These are phyloP conservation scores for Suillus cothurnatus DNA, from an alignment of 768 basidiomycete species.

Conservation along the genomic window DNA sequence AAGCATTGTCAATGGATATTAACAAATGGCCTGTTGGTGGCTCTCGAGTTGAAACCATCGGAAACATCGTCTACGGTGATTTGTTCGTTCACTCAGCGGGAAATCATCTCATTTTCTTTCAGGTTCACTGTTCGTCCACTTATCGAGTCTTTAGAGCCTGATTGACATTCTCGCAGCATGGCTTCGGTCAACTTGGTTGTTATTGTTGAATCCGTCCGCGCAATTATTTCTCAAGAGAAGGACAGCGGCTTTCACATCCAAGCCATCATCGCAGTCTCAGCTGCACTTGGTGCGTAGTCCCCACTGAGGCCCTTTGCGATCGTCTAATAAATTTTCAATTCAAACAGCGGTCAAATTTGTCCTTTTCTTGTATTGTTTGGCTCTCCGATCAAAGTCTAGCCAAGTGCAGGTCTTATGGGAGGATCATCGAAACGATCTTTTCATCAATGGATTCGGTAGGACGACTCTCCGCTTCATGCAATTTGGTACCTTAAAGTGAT, in stretches of 20 bases:
- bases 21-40: constrained; percentile 95
- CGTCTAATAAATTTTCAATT: constrained; percentile 2
- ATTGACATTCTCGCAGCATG: constrained; percentile 58
- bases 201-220: constrained; percentile 82
- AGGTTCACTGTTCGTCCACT: constrained; percentile 50
- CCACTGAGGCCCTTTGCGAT: not conserved
- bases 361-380: constrained; percentile 85
- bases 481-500: constrained; percentile 1
- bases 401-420: constrained; percentile 97
- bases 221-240: constrained; percentile 63
- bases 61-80: constrained; percentile 83
- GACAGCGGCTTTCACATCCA: constrained; percentile 71
- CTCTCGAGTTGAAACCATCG: constrained; percentile 86
- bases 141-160: not conserved
- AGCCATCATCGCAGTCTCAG: constrained; percentile 79
- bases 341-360: constrained; percentile 74
- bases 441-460: constrained; percentile 76
- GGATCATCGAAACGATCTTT: constrained; percentile 94
- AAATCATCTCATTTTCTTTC: constrained; percentile 5
- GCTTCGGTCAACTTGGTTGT: constrained; percentile 88
- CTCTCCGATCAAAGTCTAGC: constrained; percentile 78
- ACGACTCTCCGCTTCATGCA: constrained; percentile 1
- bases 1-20: constrained; percentile 67
- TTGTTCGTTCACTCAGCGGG: constrained; percentile 3
- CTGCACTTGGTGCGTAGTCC: constrained; percentile 61